Base-by-base conservation (phyloP, 306 rosid genomes). In the Quercus alba region DNA sequence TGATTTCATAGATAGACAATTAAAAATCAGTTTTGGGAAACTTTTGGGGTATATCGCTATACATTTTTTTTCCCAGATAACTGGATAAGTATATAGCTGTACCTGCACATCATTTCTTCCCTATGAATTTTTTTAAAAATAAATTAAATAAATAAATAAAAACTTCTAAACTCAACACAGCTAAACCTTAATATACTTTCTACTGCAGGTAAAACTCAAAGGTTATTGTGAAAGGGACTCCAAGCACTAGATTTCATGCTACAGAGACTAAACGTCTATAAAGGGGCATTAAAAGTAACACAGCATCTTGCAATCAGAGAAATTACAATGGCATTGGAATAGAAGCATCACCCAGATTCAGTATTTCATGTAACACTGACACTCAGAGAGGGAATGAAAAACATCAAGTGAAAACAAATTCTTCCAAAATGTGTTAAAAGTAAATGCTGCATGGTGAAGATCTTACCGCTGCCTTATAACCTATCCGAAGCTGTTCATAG, bases 401-500 rank as follows among this genome's bases (percentile, higher is more conserved):
- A 70, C 68, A 30, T 54, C 4, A 41, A 61, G 4, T 46, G 19
- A 38, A 28, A 21, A 62, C 30, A 56, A 77, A 77, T 41, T 63
- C 17, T 23, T 28, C 71, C 12, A 59, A 74, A 30, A 68, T 5
- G 26, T 33, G 26, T 15, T 64, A 63, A 79, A 61, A 46, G 62
- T 74, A 21, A 77, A 56, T 28, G 11, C 56, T 62, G 62, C 73
- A 74, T 63, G 55, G 77, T 49, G 59, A 82, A 78, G 73, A 86
- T 81, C 84, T 86, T 85, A 94, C 97, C 85, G 90, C 94, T 54
- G 76, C 74, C 91, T 81, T 92, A 79, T 94, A 94, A 81, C 97
- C 97, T 66, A 94, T 69, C 72, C 97, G 93, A 85, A 94, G 94
- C 82, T 94, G 98, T 89, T 92, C 97, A 61, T 92, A 94, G 69